Evolutionary conservation across 2,329 filamentous ascomycete genomes (phyloP).

Genomic region (Microcyclospora pomicola): DNA sequence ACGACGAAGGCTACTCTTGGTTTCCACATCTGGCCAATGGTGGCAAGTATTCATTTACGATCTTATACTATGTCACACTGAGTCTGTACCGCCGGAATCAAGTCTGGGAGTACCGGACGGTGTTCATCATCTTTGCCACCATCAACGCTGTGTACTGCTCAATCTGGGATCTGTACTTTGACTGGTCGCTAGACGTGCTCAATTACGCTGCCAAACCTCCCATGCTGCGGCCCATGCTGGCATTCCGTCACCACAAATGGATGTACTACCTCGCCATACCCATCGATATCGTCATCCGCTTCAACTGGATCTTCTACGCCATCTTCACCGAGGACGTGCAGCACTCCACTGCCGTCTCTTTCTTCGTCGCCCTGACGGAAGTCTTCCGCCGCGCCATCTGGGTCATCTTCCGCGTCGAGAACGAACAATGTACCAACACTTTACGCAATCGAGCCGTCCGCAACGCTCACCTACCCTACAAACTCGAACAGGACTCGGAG

Average conservation of each 20-base stretch:
- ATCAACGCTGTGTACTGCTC: conserved; percentile 73
- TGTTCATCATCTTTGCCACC: conserved; percentile 70
- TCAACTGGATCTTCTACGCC: conserved; percentile 88
- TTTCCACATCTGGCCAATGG: conserved; percentile 91
- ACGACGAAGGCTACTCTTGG: conserved; percentile 67
- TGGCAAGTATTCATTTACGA: conserved; percentile 79
- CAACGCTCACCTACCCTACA: conserved; percentile 76
- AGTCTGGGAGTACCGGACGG: conserved; percentile 42
- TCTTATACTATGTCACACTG: conserved; percentile 62
- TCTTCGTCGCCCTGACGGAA: conserved; percentile 64
- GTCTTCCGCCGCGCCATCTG: conserved; percentile 77
- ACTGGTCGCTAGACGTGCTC: conserved; percentile 46
- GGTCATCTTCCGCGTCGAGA: conserved; percentile 88
- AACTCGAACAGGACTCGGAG: conserved; percentile 22
- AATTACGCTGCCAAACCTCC: conserved; percentile 38
- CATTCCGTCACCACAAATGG: conserved; percentile 59
- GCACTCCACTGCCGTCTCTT: conserved; percentile 71
- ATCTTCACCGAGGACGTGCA: conserved; percentile 69
- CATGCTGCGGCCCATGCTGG: conserved; percentile 59
- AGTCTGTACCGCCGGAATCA: conserved; percentile 70
- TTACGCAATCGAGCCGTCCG: conserved; percentile 77
- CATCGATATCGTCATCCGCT: conserved; percentile 71
- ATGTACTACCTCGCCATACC: conserved; percentile 78
- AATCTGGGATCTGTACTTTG: conserved; percentile 92
- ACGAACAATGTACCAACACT: conserved; percentile 92